Evolutionary conservation across 83 land plant species (phyloP), one percentile per base, ranked within the genome.

Genomic region (Picea engelmannii): DNA sequence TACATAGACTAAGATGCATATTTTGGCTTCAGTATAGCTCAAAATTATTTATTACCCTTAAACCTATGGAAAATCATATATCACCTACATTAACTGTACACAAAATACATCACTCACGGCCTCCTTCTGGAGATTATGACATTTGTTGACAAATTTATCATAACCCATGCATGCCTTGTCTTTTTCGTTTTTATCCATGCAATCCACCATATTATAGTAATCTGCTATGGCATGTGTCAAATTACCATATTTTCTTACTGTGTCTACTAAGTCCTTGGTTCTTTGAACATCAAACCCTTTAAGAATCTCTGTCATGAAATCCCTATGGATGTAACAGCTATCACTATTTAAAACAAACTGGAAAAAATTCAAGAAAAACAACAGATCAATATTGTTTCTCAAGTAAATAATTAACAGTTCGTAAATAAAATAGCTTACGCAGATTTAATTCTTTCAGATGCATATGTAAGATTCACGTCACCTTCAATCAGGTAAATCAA

Each of bases 251-350:
- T 27, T 27, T 27, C 31, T 27, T 27, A 27, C 31, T 27, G 31
- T 27, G 31, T 27, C 31, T 27, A 1, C 31, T 27, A 27, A 27
- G 31, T n/a, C n/a, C n/a, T n/a, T n/a, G n/a, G n/a, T n/a, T n/a
- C n/a, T n/a, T n/a, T 93, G 99, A 52, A 97, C 96, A 86, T 95
- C 96, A 89, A 97, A 97, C 9, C 96, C 98, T 83, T 97, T 96
- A 27, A 91, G 82, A 68, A 97, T 95, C 81, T 97, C 98, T 71
- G 99, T 97, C 20, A 98, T 97, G 81, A 97, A 90, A 78, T 90
- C 91, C 59, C 99, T 97, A 91, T 76, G 85, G 64, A 67, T 42
- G 35, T 24, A 76, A 60, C 81, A n/a, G 0, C 44, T n/a, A 0
- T 27, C 10, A 8, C 0, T 42, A 40, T 42, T 20, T 40, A 44